Evolutionary conservation across 169 alveolate genomes (phyloP).

Genomic region (Babesia bigemina): DNA sequence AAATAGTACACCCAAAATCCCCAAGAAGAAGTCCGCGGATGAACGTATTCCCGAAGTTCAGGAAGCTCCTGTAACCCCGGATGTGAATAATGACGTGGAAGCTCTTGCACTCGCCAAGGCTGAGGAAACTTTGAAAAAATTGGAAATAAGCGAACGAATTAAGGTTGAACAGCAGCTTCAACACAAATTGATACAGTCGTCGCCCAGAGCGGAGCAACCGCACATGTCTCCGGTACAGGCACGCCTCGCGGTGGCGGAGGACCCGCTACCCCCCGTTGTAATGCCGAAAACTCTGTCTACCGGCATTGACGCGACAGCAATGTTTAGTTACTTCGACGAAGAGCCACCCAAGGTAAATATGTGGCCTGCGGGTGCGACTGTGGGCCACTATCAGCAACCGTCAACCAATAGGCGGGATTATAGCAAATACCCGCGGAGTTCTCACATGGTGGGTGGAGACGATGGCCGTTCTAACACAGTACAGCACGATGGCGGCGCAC

Average conservation of each 20-base stretch:
- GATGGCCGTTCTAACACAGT: background rate
- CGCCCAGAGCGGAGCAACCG: background rate
- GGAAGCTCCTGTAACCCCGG: background rate
- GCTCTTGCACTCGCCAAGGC: constrained; percentile 37
- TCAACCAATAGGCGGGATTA: background rate
- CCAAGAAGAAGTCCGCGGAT: background rate
- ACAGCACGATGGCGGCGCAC: constrained; percentile 14
- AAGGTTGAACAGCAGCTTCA: constrained; percentile 2
- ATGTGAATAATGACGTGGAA: background rate
- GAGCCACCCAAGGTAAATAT: constrained; percentile 14
- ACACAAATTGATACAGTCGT: constrained; percentile 5
- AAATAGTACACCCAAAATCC: background rate
- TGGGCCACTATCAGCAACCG: constrained; percentile 18
- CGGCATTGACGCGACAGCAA: constrained; percentile 19
- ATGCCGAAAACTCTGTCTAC: constrained; percentile 50
- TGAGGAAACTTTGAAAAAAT: constrained; percentile 29
- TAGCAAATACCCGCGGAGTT: constrained; percentile 5
- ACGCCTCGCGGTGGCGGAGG: constrained; percentile 3
- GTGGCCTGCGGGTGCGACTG: background rate
- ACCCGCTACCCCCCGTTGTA: constrained; percentile 47
- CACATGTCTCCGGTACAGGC: background rate
- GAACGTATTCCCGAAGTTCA: background rate
- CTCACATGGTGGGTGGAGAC: constrained; percentile 14
- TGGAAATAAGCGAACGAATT: constrained; percentile 13
- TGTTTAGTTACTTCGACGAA: constrained; percentile 60